A percentile compares a stretch with the other conserved stretches of the same genome.
Conservation (phyloP, 2,329 filamentous ascomycete genomes). For the Hymenoscyphus occultus region DNA sequence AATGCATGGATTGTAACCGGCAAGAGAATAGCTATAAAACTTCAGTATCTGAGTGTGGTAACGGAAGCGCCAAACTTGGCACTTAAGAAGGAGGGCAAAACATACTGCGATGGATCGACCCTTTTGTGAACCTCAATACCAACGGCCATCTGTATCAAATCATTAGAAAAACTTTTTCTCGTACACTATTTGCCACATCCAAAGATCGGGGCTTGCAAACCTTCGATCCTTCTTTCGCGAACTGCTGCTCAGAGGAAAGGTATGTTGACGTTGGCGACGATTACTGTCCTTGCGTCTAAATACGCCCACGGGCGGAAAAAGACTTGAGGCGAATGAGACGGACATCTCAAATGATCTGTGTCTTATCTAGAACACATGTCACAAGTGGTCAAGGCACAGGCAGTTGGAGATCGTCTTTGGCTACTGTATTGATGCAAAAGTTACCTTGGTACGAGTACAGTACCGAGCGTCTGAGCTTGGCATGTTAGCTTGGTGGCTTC, state of each 20-base stretch:
- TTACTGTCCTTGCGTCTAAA: conserved; percentile 20
- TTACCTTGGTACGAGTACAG: not conserved
- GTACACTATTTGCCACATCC: not conserved
- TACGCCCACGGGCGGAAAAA: conserved; percentile 26
- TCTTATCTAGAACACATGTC: conserved; percentile 8
- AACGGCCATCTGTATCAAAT: conserved; percentile 53
- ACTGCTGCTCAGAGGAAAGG: conserved; percentile 30
- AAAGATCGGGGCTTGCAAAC: conserved; percentile 14
- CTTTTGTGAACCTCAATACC: conserved; percentile 62
- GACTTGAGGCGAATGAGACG: conserved; percentile 20
- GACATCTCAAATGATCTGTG: conserved; percentile 23
- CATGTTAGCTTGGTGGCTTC: not conserved
- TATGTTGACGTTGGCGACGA: conserved; percentile 17
- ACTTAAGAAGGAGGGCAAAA: not conserved
- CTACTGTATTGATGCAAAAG: not conserved
- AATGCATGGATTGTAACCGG: conserved; percentile 55
- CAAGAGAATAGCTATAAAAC: conserved; percentile 47
- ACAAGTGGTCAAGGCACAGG: conserved; percentile 9
- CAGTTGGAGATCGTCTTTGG: not conserved
- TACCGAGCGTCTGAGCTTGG: not conserved
- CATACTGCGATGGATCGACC: conserved; percentile 52
- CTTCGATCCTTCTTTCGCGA: conserved; percentile 34
- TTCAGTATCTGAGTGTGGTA: conserved; percentile 4
- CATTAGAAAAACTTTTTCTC: conserved; percentile 9
- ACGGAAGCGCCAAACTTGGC: not conserved